Evolutionary conservation across 352 stramenopile species (phyloP).

Genomic region (Aphanomyces invadans): DNA sequence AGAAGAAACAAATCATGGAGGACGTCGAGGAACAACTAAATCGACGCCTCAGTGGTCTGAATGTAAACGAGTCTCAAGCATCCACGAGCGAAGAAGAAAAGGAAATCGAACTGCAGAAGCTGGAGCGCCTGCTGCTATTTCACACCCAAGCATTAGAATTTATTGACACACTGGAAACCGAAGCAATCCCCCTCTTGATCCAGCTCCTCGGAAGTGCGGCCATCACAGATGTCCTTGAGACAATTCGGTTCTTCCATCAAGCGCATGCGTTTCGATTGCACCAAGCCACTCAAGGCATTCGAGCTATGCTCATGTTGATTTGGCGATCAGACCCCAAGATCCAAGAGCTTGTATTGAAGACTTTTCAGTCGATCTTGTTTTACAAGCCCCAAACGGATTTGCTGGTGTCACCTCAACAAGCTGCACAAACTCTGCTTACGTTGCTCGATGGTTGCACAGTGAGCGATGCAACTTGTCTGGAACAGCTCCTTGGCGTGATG

Average conservation of each 20-base stretch:
- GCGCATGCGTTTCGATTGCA: constrained; percentile 85
- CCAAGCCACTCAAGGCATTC: constrained; percentile 86
- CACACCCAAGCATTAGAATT: constrained; percentile 88
- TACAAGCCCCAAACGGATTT: constrained; percentile 38
- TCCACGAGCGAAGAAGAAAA: constrained; percentile 28
- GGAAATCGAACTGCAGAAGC: constrained; percentile 64
- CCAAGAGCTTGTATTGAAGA: constrained; percentile 86
- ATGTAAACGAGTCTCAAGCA: constrained; percentile 31
- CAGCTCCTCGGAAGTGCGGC: constrained; percentile 87
- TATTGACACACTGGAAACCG: constrained; percentile 85
- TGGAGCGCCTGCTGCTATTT: constrained; percentile 84
- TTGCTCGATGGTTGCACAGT: constrained; percentile 70
- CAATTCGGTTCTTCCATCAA: constrained; percentile 91
- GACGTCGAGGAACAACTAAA: constrained; percentile 70
- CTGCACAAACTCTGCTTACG: constrained; percentile 62
- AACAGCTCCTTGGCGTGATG: constrained; percentile 62
- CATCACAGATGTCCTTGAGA: constrained; percentile 88
- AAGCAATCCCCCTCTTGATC: constrained; percentile 63
- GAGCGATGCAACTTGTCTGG: constrained; percentile 67
- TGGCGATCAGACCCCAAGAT: constrained; percentile 85
- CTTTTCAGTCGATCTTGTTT: constrained; percentile 65
- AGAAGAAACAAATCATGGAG: constrained; percentile 69
- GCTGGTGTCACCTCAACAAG: constrained; percentile 36
- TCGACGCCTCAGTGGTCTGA: constrained; percentile 21
- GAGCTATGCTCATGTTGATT: constrained; percentile 86